Base-by-base conservation (phyloP, 208 protist genomes). In the Zelonia costaricensis region DNA sequence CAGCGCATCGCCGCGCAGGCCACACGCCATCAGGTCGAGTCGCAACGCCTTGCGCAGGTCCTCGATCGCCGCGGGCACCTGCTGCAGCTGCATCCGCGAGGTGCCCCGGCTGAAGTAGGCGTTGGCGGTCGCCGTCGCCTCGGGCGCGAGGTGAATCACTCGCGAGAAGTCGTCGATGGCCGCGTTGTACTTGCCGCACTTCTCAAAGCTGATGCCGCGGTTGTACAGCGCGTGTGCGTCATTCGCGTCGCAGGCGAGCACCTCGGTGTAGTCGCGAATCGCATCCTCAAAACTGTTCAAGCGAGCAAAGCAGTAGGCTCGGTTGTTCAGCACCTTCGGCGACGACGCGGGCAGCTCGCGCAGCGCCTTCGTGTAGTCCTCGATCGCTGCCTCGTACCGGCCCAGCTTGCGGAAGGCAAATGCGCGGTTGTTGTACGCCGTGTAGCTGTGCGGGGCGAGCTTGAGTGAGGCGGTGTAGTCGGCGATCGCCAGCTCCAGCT, bases 141-240 rank as follows among this genome's bases (percentile, higher is more conserved):
- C 57, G n/a, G 84, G 80, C 15, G 92, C 92, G 1, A 91, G 28
- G 22, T 79, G 67, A 45, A 96, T 90, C 3, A 76, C 79, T 27
- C 40, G 63, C 7, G 81, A 82, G 57, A 95, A 96, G 71, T 96
- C 90, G 27, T 67, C 56, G 33, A 92, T 73, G 1, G 93, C 91
- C 33, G 70, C 60, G 30, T 71, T 62, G 75, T 94, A 91, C 33
- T 78, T 39, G 12, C 75, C 79, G 30, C 89, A 62, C 59, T 92
- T 95, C 48, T 92, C 84, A 54, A 82, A 92, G 52, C 68, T 80
- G 43, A 95, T 82, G 39, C 91, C 91, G 33, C 92, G 82, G 71
- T 97, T 97, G 68, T 96, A 86, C 3, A 80, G 76, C 4, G 89
- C 90, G 74, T 97, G 77, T 3, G 62, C 30, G 67, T 97, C 93